Evolutionary conservation across 1,284 basidiomycete species (phyloP).

Genomic region (Athelia sp.): DNA sequence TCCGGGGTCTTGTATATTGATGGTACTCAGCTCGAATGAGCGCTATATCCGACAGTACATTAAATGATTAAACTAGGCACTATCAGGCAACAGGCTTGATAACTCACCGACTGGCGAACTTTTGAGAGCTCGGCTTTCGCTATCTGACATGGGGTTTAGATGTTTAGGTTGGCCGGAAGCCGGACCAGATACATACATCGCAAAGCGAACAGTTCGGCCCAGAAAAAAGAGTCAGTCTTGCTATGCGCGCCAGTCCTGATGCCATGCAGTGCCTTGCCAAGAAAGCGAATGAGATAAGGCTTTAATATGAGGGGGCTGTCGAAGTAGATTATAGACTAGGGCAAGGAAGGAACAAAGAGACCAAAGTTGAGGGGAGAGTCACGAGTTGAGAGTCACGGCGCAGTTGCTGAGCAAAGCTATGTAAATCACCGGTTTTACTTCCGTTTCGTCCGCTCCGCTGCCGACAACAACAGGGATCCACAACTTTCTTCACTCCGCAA

Average conservation of each 20-base stretch:
- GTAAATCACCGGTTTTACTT: too few species aligned
- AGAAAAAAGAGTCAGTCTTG: slow-evolving; percentile 71
- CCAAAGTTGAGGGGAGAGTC: too few species aligned
- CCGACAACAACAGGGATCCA: too few species aligned
- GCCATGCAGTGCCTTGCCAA: slow-evolving; percentile 22
- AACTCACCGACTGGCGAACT: slow-evolving; percentile 51
- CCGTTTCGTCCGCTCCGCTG: too few species aligned
- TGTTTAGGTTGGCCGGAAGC: slow-evolving; percentile 5
- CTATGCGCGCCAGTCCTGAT: slow-evolving; percentile 37
- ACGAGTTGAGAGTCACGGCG: too few species aligned
- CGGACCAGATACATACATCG: slow-evolving; percentile 45
- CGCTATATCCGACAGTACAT: slow-evolving; percentile 30
- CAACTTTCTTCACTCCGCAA: too few species aligned
- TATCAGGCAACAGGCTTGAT: neutral
- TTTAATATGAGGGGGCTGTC: too few species aligned
- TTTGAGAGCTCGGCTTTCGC: slow-evolving; percentile 72
- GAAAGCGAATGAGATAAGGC: too few species aligned
- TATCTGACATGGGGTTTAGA: slow-evolving; percentile 33
- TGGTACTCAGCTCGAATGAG: slow-evolving; percentile 62
- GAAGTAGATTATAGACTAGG: too few species aligned
- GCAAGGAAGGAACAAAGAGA: too few species aligned
- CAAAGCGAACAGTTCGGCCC: slow-evolving; percentile 78
- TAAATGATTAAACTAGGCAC: slow-evolving; percentile 5
- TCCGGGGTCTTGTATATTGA: slow-evolving; percentile 72
- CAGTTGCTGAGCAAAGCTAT: too few species aligned